Conservation (phyloP, 305 asterid species). For the Galium porrigens region DNA sequence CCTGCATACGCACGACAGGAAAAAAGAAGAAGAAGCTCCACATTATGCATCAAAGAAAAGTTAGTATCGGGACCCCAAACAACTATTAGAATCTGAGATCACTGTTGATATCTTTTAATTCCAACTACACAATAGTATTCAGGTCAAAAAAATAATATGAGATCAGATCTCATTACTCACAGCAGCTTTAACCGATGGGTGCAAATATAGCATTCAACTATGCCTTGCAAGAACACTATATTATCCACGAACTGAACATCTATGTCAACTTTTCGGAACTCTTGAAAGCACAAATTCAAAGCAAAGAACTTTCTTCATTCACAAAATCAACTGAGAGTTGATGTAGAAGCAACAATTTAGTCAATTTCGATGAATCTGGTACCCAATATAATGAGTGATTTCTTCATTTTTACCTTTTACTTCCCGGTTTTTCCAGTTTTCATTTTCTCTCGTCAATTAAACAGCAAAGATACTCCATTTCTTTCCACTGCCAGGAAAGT, state of each 20-base stretch:
- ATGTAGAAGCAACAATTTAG: neutral
- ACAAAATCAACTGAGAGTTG: neutral
- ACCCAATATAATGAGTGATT: neutral
- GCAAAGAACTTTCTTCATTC: neutral
- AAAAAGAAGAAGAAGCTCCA: neutral
- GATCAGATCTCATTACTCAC: neutral
- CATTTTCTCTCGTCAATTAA: neutral
- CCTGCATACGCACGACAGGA: neutral
- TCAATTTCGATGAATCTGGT: neutral
- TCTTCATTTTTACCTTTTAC: neutral
- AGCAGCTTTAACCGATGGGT: neutral
- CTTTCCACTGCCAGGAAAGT: neutral
- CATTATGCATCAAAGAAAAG: neutral
- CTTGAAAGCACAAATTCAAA: neutral
- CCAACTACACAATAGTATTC: no score
- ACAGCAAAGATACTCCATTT: neutral
- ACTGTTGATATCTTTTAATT: no score
- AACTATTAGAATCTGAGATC: neutral
- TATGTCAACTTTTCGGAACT: neutral
- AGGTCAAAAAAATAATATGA: no score
- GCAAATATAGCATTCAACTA: neutral
- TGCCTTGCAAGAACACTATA: neutral
- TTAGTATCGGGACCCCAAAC: neutral
- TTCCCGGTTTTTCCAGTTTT: neutral
- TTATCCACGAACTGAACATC: neutral